Base-by-base conservation (phyloP, 345 rosid genomes). In the Euphorbia pulcherrima region DNA sequence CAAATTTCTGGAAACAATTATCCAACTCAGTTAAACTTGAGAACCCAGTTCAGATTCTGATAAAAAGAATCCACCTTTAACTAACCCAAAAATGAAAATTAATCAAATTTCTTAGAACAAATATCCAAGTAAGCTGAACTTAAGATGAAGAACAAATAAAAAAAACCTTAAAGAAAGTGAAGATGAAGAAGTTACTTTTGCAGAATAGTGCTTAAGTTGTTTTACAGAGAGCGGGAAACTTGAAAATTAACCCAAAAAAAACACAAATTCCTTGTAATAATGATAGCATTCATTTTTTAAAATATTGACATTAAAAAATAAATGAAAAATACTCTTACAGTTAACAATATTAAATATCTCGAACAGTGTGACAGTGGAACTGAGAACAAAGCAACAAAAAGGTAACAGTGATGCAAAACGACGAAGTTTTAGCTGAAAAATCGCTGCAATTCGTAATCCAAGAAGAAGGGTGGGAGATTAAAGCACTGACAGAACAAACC, bases 211-310 rank as follows among this genome's bases (percentile, higher is more conserved):
- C 46, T 41, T 0, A 14, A 29, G n/a, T 55, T 66, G 8, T 62
- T 47, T 41, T 47, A 68, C 74, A 73, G 85, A 66, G 60, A 84
- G 94, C 92, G 87, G 92, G 89, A 88, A 83, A 85, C 84, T 78
- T 85, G 82, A 83, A 82, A 80, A n/a, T n/a, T n/a, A n/a, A n/a
- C 76, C 62, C 67, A 75, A 84, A 72, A 80, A n/a, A 78, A 80
- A 76, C 71, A 73, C 35, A 33, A 33, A 33, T 33, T 3, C 37
- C 2, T 54, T 33, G 23, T 40, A 12, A n/a, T 7, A 11, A 18
- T 46, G 28, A 6, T 58, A 27, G n/a, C 30, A 55, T 21, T 10
- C 21, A 33, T 40, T 58, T 33, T 20, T 24, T 60, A n/a, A n/a
- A n/a, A n/a, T n/a, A n/a, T n/a, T 55, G 27, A 58, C 8, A 30